phyloP scores from a whole-genome alignment of 306 rosid species.

The Aeschynomene evenia region DNA sequence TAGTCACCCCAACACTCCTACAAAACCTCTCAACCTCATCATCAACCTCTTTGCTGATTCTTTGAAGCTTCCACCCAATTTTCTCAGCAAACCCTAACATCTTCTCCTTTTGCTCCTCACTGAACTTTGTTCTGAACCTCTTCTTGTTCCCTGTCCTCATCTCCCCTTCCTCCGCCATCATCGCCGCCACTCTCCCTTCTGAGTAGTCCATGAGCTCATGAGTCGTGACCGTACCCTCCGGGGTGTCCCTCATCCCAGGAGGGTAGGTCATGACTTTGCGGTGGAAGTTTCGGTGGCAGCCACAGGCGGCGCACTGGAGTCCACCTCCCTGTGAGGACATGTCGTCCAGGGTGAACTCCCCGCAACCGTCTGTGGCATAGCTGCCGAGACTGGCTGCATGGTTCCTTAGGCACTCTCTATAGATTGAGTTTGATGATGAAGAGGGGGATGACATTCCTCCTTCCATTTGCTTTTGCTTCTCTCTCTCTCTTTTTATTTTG shows the following conservation, averaged over 20 bases:
- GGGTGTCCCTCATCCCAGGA: background rate
- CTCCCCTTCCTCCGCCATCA: conserved; percentile 21
- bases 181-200: conserved; percentile 9
- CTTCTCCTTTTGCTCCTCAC: conserved; percentile 76
- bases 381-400: conserved; percentile 96
- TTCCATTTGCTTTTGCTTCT: background rate
- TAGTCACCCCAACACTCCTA: conserved; percentile 56
- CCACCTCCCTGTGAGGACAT: conserved; percentile 34
- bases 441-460: conserved; percentile 24
- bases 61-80: conserved; percentile 76
- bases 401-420: conserved; percentile 79
- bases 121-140: conserved; percentile 74
- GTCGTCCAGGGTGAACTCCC: conserved; percentile 68
- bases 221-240: background rate
- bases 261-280: conserved; percentile 54
- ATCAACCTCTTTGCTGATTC: conserved; percentile 55
- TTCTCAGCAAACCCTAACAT: conserved; percentile 87
- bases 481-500: background rate
- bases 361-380: conserved; percentile 92
- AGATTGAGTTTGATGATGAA: conserved; percentile 36
- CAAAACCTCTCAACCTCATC: conserved; percentile 80
- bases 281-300: conserved; percentile 90
- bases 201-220: conserved; percentile 43
- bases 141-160: conserved; percentile 35
- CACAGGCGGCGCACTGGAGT: conserved; percentile 74